Conservation (phyloP, 371 early-diverging fungal species). For the Parasitella parasitica region DNA sequence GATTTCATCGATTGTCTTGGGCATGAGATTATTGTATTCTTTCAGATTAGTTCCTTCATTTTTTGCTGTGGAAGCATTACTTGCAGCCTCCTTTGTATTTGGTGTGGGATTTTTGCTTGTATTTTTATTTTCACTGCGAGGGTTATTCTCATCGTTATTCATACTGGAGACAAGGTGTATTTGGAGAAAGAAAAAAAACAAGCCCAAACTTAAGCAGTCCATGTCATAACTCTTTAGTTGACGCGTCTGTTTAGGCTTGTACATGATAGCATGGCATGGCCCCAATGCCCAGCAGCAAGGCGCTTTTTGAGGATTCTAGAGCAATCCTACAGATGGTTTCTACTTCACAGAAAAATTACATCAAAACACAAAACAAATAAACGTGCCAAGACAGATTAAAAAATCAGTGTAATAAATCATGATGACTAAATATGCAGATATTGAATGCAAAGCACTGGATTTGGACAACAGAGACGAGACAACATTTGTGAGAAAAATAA, state of each 20-base stretch:
- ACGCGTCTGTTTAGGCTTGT: not conserved
- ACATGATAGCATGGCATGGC: too few species aligned
- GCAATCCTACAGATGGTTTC: not conserved
- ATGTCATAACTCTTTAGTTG: not conserved
- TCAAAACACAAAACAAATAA: too few species aligned
- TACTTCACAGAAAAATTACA: not conserved
- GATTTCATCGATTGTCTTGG: slow-evolving; percentile 13
- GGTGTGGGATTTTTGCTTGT: not conserved
- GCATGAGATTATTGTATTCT: not conserved
- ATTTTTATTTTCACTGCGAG: not conserved
- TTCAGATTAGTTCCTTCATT: not conserved
- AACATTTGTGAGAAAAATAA: too few species aligned
- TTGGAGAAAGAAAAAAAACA: not conserved
- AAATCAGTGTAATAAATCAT: not conserved
- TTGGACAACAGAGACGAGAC: not conserved
- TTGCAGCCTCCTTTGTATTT: not conserved
- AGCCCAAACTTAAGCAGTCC: not conserved
- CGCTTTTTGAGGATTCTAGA: not conserved
- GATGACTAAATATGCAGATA: not conserved
- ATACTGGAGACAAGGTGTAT: not conserved
- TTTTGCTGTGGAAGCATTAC: not conserved
- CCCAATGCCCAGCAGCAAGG: too few species aligned
- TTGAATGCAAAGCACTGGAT: not conserved
- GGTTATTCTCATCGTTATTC: not conserved
- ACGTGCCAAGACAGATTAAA: not conserved